These are phyloP conservation scores for Eustoma russellianum DNA, from an alignment of 257 asterid genomes.

Conservation along the genomic window DNA sequence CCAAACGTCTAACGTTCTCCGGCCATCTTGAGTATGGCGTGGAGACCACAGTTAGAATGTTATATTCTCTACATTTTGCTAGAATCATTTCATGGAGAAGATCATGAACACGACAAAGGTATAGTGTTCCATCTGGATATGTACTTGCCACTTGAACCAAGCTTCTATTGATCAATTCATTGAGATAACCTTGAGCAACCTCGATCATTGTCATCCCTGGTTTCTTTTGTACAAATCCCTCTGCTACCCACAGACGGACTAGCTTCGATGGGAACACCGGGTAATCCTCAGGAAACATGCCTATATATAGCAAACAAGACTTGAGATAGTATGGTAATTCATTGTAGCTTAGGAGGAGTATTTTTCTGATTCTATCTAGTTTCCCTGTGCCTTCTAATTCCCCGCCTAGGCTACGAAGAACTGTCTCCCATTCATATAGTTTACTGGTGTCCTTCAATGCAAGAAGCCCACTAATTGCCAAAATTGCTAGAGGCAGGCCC, in stretches of 20 bases:
- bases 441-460: not conserved
- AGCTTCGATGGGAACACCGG: not conserved
- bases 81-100: slow-evolving; percentile 5
- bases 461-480: not conserved
- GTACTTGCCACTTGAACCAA: slow-evolving; percentile 3
- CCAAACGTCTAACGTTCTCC: slow-evolving; percentile 4
- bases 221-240: slow-evolving; percentile 3
- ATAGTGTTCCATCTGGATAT: not conserved
- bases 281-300: slow-evolving; percentile 11
- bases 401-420: not conserved
- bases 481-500: not conserved
- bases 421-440: slow-evolving; percentile 1
- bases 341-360: slow-evolving; percentile 12
- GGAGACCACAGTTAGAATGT: not conserved
- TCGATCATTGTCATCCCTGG: not conserved
- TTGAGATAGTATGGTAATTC: slow-evolving; percentile 4
- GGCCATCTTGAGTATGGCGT: too few species aligned
- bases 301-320: slow-evolving; percentile 5
- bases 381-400: not conserved
- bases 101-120: slow-evolving; percentile 2
- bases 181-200: not conserved
- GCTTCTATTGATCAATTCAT: slow-evolving; percentile 7
- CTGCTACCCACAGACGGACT: slow-evolving; percentile 3
- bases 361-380: not conserved
- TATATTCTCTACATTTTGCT: slow-evolving; percentile 4